Base-by-base conservation (phyloP, 129 eudicot species). In the Glebionis coronaria region DNA sequence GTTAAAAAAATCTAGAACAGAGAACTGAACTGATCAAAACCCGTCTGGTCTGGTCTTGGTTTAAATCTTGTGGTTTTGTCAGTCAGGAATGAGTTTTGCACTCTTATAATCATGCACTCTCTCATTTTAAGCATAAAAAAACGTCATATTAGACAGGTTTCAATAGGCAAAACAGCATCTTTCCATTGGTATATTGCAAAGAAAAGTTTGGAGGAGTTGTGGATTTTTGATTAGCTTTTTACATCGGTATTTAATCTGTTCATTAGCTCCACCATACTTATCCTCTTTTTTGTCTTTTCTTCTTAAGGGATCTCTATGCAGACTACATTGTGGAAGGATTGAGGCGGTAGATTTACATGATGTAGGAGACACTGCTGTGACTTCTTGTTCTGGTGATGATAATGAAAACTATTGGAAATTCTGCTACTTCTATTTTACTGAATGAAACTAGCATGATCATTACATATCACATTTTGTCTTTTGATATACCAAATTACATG, bases 241-340 rank as follows among this genome's bases (percentile, higher is more conserved):
- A 12, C 44, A 5, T 23, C 29, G 0, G 7, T 35, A 4, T 60
- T 21, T 46, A 16, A 47, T 70, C n/a, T 46, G 67, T 44, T 21
- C 27, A 10, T 59, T 8, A 35, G 25, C 42, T 51, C 51, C 2
- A 44, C 15, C 23, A 18, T 63, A 14, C 45, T 45, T 29, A 47
- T 65, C 27, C 40, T 57, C 52, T 11, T 3, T 14, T 21, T 9
- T 68, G 1, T 57, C 31, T 3, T 47, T 44, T 8, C 45, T 58
- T 63, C n/a, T 67, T 75, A 57, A 91, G 97, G 97, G 74, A 91
- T 72, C 88, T 91, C 29, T 88, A 91, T 73, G 96, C 90, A n/a
- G 90, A 85, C 65, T 88, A 85, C 81, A 85, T 91, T 19, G 84
- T 85, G 71, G 94, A 91, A 84, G 79, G 83, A 69, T 67, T 88